Evolutionary conservation across 2,329 filamentous ascomycete genomes (phyloP), one percentile per base, ranked within the genome.

Genomic region (Conoideocrella luteorostrata): DNA sequence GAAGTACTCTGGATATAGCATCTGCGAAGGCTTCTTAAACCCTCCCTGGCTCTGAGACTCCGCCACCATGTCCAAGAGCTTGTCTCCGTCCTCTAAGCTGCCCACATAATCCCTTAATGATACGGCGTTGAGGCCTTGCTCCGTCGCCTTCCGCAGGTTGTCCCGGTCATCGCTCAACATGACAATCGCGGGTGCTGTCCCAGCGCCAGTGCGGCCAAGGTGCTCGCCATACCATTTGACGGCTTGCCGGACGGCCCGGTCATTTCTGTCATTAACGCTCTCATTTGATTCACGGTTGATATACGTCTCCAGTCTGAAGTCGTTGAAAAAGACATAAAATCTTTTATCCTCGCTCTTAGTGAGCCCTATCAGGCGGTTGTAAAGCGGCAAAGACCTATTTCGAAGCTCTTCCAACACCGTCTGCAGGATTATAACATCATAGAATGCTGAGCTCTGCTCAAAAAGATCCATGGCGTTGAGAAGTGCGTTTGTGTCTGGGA

Each of bases 251-350:
- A 98, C 88, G 35, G 93, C 89, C 49, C 90, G 82, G 63, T 98
- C 94, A 59, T 98, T 98, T 43, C 93, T 79, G 63, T 98, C 93
- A 61, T 98, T 98, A 66, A 98, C 93, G 3, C 80, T 85, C 69
- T 98, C 93, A 29, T 86, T 84, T 5, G 75, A 65, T 17, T 82
- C 77, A 49, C 93, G 77, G 22, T 77, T 69, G 38, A 96, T 79
- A 58, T 95, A 86, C 0, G 93, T 98, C 64, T 98, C 94, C 30
- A 90, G 72, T 41, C 91, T 80, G 60, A 98, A 98, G 57, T 98
- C 93, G 63, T 98, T 98, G 78, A 97, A 97, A 64, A 98, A 98
- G 41, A 98, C 88, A 59, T 97, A 96, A 62, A 95, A 97, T 43
- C 91, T 82, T 72, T 98, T 98, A 52, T 95, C 89, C 56, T 95